Conservation (phyloP, 352 stramenopile genomes). For the Stramenopiles sp. region DNA sequence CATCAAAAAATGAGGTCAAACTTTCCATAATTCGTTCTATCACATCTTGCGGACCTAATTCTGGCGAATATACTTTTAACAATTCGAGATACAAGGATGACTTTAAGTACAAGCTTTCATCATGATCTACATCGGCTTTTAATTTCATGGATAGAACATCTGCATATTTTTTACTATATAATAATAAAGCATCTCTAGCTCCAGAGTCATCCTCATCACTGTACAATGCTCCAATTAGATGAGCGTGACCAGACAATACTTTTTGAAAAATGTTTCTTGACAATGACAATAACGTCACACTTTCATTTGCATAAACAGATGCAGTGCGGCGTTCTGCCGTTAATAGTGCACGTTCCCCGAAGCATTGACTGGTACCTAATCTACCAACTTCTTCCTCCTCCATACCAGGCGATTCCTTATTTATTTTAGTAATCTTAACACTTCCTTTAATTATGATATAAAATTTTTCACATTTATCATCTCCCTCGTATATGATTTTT, state of each 20-base stretch:
- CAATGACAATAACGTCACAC: background rate
- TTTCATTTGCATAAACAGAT: background rate
- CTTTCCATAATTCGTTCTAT: background rate
- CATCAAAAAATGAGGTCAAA: background rate
- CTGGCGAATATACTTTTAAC: background rate
- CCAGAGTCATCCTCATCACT: background rate
- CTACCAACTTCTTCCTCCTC: background rate
- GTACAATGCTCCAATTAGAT: background rate
- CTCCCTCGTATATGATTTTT: background rate
- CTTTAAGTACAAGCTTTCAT: background rate
- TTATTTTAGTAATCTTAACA: background rate
- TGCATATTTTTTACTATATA: background rate
- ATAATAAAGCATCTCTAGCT: background rate
- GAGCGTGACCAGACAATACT: background rate
- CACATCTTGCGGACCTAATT: background rate
- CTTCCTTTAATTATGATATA: background rate
- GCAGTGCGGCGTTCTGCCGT: background rate
- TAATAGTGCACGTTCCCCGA: background rate
- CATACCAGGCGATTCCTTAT: background rate
- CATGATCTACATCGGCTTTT: background rate
- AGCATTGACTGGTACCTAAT: background rate
- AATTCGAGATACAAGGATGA: background rate
- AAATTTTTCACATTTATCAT: background rate
- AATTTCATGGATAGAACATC: background rate
- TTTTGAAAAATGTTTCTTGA: background rate